phyloP scores from a whole-genome alignment of 1,284 basidiomycete genomes.

The Amylostereum chailletii region DNA sequence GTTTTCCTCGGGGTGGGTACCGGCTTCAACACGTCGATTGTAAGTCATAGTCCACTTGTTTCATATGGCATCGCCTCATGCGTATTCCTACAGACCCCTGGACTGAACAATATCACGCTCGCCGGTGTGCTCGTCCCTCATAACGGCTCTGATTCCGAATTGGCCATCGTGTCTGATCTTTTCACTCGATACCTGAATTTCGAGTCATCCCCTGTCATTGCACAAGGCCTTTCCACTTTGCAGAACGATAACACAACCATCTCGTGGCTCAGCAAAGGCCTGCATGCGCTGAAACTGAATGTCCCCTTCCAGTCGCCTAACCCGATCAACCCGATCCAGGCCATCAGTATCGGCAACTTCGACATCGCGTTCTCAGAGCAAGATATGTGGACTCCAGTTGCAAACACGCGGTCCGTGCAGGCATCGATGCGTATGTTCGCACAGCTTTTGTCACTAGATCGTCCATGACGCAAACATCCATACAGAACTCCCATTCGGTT shows the following conservation, averaged over 20 bases:
- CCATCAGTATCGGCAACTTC: constrained; percentile 58
- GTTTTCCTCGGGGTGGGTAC: constrained; percentile 54
- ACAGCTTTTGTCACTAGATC: neutral
- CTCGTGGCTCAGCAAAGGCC: constrained; percentile 61
- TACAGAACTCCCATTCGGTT: constrained; percentile 71
- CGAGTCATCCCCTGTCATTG: constrained; percentile 49
- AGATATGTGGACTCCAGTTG: constrained; percentile 52
- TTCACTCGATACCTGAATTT: constrained; percentile 75
- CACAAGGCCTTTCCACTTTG: constrained; percentile 48
- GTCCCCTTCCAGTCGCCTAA: constrained; percentile 54
- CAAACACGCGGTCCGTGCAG: constrained; percentile 50
- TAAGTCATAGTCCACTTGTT: constrained; percentile 18
- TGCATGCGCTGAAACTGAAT: constrained; percentile 45
- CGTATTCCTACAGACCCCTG: constrained; percentile 31
- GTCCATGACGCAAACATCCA: constrained; percentile 1
- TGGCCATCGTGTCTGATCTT: constrained; percentile 49
- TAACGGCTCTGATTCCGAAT: constrained; percentile 30
- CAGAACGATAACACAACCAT: constrained; percentile 48
- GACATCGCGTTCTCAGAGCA: constrained; percentile 47
- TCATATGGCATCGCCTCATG: neutral
- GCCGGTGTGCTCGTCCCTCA: constrained; percentile 54
- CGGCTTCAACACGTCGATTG: constrained; percentile 41
- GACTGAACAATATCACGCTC: constrained; percentile 55
- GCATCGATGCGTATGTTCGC: constrained; percentile 42
- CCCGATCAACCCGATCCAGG: constrained; percentile 59